Conservation (phyloP, 75 land plant genomes). For the Selaginella moellendorffii region DNA sequence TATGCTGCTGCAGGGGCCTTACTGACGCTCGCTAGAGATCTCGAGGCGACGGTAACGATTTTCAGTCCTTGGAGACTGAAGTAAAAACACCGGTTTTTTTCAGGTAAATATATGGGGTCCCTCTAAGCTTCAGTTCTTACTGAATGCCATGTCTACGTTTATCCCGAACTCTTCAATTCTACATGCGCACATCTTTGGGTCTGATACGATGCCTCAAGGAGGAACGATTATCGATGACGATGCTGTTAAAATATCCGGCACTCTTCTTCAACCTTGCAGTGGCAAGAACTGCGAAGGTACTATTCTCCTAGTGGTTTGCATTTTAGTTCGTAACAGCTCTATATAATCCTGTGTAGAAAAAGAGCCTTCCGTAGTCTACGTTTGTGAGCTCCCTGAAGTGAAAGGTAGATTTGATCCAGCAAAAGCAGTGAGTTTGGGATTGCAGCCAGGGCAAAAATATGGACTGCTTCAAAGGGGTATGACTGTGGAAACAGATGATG, state of each 20-base stretch:
- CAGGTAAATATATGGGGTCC: slow-evolving; percentile 98
- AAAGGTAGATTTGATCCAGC: slow-evolving; percentile 82
- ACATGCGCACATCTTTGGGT: slow-evolving; percentile 76
- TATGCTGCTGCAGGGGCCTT: too few relatives aligned
- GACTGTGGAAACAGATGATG: slow-evolving; percentile 55
- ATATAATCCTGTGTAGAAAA: neutral
- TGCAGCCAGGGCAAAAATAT: slow-evolving; percentile 74
- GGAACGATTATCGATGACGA: slow-evolving; percentile 46
- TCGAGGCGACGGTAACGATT: too few relatives aligned
- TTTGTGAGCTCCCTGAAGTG: slow-evolving; percentile 87
- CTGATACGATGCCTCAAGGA: neutral
- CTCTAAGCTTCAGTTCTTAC: slow-evolving; percentile 58
- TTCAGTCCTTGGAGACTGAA: too few relatives aligned
- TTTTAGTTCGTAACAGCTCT: too few relatives aligned
- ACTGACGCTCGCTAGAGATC: too few relatives aligned
- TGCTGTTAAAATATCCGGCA: slow-evolving; percentile 72
- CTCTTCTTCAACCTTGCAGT: slow-evolving; percentile 36
- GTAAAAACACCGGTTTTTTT: too few relatives aligned
- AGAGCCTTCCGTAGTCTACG: slow-evolving; percentile 56
- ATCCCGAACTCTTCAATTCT: slow-evolving; percentile 77
- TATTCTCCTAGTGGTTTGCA: too few relatives aligned
- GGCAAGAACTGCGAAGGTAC: too few relatives aligned
- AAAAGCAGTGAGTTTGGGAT: slow-evolving; percentile 63
- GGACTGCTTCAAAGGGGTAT: slow-evolving; percentile 68
- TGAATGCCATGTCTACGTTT: slow-evolving; percentile 70